Evolutionary conservation across 345 rosid species (phyloP).

Genomic region (Linum trigynum): DNA sequence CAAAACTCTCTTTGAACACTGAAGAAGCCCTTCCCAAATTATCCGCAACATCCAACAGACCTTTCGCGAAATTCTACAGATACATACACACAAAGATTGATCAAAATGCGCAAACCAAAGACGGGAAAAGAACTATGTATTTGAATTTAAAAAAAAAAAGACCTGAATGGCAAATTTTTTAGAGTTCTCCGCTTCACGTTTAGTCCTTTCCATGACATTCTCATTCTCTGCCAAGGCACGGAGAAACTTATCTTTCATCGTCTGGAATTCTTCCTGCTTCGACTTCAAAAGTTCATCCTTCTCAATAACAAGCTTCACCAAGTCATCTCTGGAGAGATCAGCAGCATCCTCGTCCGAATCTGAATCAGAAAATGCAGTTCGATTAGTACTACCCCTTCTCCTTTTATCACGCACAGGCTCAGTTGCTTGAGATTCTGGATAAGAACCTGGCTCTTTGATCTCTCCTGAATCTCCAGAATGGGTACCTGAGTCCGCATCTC

Average conservation of each 20-base stretch:
- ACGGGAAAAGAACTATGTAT: no score
- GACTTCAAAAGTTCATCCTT: constrained; percentile 65
- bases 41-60: constrained; percentile 82
- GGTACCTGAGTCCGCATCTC: constrained; percentile 24
- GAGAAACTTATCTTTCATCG: constrained; percentile 71
- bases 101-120: neutral
- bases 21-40: constrained; percentile 87
- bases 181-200: constrained; percentile 77
- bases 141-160: constrained; percentile 6
- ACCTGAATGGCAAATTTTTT: constrained; percentile 93
- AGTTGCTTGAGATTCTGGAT: constrained; percentile 20
- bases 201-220: constrained; percentile 75
- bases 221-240: constrained; percentile 78
- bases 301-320: constrained; percentile 62
- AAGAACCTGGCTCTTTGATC: constrained; percentile 33
- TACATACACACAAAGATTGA: constrained; percentile 2
- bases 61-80: constrained; percentile 67
- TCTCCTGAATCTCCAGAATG: constrained; percentile 2
- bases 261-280: constrained; percentile 48
- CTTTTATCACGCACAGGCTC: constrained; percentile 23
- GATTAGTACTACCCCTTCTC: constrained; percentile 36
- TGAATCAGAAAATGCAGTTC: constrained; percentile 43
- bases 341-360: constrained; percentile 46
- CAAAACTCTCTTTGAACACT: constrained; percentile 66
- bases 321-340: constrained; percentile 56